Evolutionary conservation across 225 moss, liverwort and hornwort genomes (phyloP), one percentile per base, ranked within the genome.

Genomic region (Antitrichia curtipendula): DNA sequence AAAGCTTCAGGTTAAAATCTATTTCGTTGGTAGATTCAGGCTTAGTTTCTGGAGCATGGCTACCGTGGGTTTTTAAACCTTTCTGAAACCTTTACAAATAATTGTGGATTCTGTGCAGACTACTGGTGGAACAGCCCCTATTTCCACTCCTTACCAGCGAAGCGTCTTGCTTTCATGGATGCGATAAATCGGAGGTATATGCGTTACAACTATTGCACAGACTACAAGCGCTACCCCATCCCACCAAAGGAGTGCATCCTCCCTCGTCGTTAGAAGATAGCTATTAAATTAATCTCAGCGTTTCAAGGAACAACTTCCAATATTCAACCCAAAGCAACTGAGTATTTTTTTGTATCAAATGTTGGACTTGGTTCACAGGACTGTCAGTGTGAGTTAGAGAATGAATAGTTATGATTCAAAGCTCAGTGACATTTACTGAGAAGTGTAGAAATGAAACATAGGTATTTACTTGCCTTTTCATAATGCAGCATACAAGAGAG

Each of bases 171-270:
- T 15, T 59, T 65, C 80, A 89, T 90, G 89, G 57, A 91, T 75
- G 84, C 70, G 65, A 77, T 92, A 57, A 70, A 79, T 45, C 68
- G 65, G 24, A 36, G 65, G 29, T 83, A 85, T 8, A 29, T 89
- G 70, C 64, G 83, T 34, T 91, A 92, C 66, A 84, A 92, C 84
- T 93, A 93, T 53, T 91, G 92, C 88, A 87, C 75, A 16, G 92
- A 88, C 71, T 53, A 24, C 59, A 17, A 64, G 45, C 92, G 90
- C 81, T 82, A 54, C 47, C 91, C 89, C n/a, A 60, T 81, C 36
- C 84, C 85, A 31, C 92, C 90, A 28, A 85, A 56, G 50, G 90
- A 91, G 50, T 92, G 91, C 86, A 80, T 57, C 47, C 90, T 90
- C 71, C 84, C 66, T 58, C 90, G 90, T 81, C 85, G 85, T 88